Evolutionary conservation across 2,329 filamentous ascomycete genomes (phyloP).

Genomic region (Apiospora pterosperma): DNA sequence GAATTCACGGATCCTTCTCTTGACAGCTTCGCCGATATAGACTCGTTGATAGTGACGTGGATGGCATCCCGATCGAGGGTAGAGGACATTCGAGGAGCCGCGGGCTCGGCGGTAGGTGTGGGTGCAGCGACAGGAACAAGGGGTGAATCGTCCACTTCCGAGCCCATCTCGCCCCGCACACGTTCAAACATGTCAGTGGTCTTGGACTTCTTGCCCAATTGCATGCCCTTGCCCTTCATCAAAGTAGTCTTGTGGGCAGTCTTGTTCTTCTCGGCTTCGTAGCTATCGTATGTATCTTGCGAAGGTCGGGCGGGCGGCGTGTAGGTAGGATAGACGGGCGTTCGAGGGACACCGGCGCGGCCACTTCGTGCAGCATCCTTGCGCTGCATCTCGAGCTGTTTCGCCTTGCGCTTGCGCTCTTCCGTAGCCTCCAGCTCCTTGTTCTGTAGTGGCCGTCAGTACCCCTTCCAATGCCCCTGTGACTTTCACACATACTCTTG

Average conservation of each 20-base stretch:
- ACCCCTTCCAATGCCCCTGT: not conserved
- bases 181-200: slow-evolving; percentile 96
- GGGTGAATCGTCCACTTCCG: slow-evolving; percentile 74
- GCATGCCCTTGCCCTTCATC: slow-evolving; percentile 95
- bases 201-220: slow-evolving; percentile 98
- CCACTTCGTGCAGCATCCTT: slow-evolving; percentile 86
- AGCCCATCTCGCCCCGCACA: slow-evolving; percentile 86
- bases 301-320: slow-evolving; percentile 73
- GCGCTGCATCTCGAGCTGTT: slow-evolving; percentile 97
- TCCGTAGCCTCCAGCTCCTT: slow-evolving; percentile 98
- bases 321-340: slow-evolving; percentile 85
- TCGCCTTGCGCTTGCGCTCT: slow-evolving; percentile 97
- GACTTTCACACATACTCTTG: slow-evolving; percentile 57
- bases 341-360: slow-evolving; percentile 63
- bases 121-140: slow-evolving; percentile 56
- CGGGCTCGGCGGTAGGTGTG: slow-evolving; percentile 48
- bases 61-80: slow-evolving; percentile 79
- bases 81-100: slow-evolving; percentile 57
- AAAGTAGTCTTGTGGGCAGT: slow-evolving; percentile 53
- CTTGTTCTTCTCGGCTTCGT: slow-evolving; percentile 98
- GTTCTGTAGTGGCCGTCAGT: slow-evolving; percentile 57
- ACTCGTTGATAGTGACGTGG: slow-evolving; percentile 82
- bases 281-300: slow-evolving; percentile 84
- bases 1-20: slow-evolving; percentile 84
- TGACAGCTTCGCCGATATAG: slow-evolving; percentile 85